Conservation (phyloP, 2,329 filamentous ascomycete species). For the Myriangium duriaei region DNA sequence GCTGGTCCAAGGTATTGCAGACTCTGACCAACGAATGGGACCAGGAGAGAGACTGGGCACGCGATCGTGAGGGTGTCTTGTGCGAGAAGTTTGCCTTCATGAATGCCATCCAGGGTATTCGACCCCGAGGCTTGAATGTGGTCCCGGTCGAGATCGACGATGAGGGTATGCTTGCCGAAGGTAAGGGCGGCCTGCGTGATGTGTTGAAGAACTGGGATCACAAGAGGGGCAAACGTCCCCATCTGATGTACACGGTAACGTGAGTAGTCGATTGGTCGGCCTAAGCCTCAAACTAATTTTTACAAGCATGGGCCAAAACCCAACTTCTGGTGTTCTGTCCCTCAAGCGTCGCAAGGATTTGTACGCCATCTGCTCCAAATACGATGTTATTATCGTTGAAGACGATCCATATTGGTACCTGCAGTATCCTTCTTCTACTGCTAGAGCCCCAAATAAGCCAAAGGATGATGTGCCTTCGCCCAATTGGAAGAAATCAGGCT, state of each 20-base stretch:
- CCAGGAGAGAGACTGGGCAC: conserved; percentile 51
- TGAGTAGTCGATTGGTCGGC: conserved; percentile 36
- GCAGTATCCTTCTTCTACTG: conserved; percentile 64
- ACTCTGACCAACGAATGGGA: conserved; percentile 66
- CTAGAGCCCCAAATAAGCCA: conserved; percentile 32
- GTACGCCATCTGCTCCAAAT: conserved; percentile 68
- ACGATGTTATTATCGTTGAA: conserved; percentile 82
- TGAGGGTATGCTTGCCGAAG: conserved; percentile 64
- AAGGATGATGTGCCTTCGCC: conserved; percentile 25
- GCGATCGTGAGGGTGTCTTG: conserved; percentile 63
- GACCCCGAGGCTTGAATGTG: conserved; percentile 58
- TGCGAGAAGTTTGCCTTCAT: conserved; percentile 73
- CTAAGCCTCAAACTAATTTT: not conserved
- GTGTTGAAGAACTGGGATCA: conserved; percentile 75
- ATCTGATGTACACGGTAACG: conserved; percentile 84
- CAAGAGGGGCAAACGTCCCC: conserved; percentile 59
- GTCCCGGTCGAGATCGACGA: conserved; percentile 64
- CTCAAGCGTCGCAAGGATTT: conserved; percentile 63
- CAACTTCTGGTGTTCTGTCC: conserved; percentile 64
- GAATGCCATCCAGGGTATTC: conserved; percentile 56
- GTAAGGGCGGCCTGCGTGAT: conserved; percentile 61
- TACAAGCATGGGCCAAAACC: conserved; percentile 75
- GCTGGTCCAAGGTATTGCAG: conserved; percentile 65
- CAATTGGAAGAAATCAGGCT: conserved; percentile 49
- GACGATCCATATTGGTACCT: conserved; percentile 96